Evolutionary conservation across 768 basidiomycete genomes (phyloP), one percentile per base, ranked within the genome.

Genomic region (Inosperma sp.): DNA sequence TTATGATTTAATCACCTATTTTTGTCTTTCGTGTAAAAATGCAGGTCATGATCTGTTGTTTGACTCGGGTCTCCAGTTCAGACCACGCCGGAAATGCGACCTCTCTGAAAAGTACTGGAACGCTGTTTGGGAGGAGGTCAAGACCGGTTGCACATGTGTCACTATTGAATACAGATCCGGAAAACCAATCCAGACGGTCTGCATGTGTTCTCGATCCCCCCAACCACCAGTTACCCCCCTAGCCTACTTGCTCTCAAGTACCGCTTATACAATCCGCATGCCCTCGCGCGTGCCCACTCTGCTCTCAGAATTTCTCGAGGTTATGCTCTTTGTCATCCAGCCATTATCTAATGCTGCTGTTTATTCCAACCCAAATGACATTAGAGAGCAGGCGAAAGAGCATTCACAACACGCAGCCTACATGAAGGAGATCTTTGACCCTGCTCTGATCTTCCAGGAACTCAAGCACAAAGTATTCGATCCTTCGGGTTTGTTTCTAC

Each of bases 31-130:
- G 36, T 22, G 60, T 19, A 9, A 12, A 26, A 35, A 26, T 26
- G 8, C 29, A 91, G 88, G 88, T 27, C 92, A 95, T 59, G 92
- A 94, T 68, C 76, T 94, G 53, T 79, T 94, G 57, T 93, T 94
- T 57, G 93, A 95, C 56, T 78, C 88, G 14, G 83, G 84, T 13
- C 72, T 92, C 12, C 88, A 91, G 65, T 91, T 91, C 67, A 79
- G 86, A 35, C 87, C 88, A 9, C 80, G 84, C 33, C 80, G 84
- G 51, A 92, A 92, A 65, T 72, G 71, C 65, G 81, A 84, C 42
- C 72, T 81, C 30, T 77, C 83, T 0, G 89, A 93, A 56, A 81
- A 78, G 52, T 97, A 95, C 63, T 97, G 93, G 93, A 72, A 73
- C 34, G 86, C 92, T 35, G 74, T 97, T 47, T 72, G 78, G 27